Percentiles rank a stretch among this genome's conserved stretches.
Evolutionary conservation across 345 rosid genomes (phyloP).

Genomic region (Salix brachista): DNA sequence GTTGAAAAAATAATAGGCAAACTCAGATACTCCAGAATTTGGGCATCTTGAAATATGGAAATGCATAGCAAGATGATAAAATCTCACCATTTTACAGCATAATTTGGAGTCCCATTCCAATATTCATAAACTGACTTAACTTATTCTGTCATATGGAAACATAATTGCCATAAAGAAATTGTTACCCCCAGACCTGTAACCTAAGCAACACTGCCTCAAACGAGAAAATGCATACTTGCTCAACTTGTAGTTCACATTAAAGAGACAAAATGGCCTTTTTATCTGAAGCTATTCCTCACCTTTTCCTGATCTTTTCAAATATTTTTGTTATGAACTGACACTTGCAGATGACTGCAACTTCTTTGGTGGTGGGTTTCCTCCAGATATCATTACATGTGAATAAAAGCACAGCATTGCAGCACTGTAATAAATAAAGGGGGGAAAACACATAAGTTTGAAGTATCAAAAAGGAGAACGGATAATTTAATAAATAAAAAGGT

Average conservation of each 20-base stretch:
- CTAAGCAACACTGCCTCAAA: background rate
- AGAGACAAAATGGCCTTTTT: background rate
- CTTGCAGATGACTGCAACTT: slow-evolving; percentile 53
- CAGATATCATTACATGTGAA: slow-evolving; percentile 63
- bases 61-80: background rate
- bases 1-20: background rate
- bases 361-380: slow-evolving; percentile 98
- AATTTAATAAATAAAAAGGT: background rate
- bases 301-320: background rate
- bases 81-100: background rate
- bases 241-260: background rate
- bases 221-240: background rate
- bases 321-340: slow-evolving; percentile 11
- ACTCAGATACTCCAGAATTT: background rate
- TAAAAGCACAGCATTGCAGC: slow-evolving; percentile 84
- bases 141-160: background rate
- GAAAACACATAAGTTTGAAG: background rate
- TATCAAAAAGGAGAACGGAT: background rate
- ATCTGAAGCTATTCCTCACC: background rate
- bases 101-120: background rate
- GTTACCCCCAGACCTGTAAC: background rate
- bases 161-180: background rate
- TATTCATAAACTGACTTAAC: background rate
- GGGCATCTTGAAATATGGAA: background rate
- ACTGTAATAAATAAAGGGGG: slow-evolving; percentile 34